phyloP scores from a whole-genome alignment of 1,284 basidiomycete genomes.

The Ustilago cynodontis region DNA sequence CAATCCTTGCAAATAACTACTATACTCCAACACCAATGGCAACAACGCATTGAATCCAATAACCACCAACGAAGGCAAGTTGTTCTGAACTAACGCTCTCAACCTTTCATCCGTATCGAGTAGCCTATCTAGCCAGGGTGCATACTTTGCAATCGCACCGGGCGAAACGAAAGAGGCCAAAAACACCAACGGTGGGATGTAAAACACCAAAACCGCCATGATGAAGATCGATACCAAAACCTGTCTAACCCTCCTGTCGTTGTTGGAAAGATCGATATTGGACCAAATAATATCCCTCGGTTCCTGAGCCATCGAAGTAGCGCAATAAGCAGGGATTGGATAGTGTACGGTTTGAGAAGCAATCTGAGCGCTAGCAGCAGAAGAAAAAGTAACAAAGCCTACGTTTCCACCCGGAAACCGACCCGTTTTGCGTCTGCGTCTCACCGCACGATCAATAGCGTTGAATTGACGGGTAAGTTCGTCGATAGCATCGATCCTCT shows the following conservation, averaged over 20 bases:
- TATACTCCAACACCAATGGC: constrained; percentile 90
- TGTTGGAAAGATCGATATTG: constrained; percentile 79
- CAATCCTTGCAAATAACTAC: constrained; percentile 84
- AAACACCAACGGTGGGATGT: constrained; percentile 71
- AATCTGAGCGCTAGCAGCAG: constrained; percentile 92
- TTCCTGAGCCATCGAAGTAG: constrained; percentile 79
- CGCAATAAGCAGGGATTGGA: constrained; percentile 60
- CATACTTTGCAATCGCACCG: constrained; percentile 87
- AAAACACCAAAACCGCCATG: constrained; percentile 75
- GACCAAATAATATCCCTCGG: constrained; percentile 96
- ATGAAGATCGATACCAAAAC: constrained; percentile 73
- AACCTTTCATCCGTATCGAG: constrained; percentile 85
- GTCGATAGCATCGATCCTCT: constrained; percentile 62
- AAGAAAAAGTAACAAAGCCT: constrained; percentile 97
- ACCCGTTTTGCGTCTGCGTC: constrained; percentile 30
- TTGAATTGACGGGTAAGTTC: constrained; percentile 57
- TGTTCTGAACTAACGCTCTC: constrained; percentile 89
- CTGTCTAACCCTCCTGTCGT: constrained; percentile 61
- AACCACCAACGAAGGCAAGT: constrained; percentile 88
- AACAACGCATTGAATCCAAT: constrained; percentile 88
- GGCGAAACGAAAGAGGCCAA: constrained; percentile 88
- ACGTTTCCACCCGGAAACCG: constrained; percentile 75
- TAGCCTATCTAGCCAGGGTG: constrained; percentile 82
- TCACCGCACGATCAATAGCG: constrained; percentile 57
- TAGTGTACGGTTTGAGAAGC: constrained; percentile 85